phyloP scores from a whole-genome alignment of 2,329 filamentous ascomycete genomes.

The Penicillium sp. region DNA sequence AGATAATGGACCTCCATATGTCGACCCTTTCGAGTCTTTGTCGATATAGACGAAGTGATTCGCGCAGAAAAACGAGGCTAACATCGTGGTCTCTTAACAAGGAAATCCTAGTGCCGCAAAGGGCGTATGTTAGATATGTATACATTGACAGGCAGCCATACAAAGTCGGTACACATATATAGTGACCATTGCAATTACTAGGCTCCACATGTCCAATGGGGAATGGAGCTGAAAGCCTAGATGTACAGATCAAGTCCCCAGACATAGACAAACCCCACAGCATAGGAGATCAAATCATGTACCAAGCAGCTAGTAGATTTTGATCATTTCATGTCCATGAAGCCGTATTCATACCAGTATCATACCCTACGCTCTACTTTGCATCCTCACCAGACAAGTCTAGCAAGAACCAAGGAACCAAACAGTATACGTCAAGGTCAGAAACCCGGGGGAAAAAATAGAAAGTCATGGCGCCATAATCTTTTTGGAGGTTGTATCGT shows the following conservation, averaged over 20 bases:
- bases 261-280: not conserved
- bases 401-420: not conserved
- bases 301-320: no score
- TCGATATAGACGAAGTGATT: not conserved
- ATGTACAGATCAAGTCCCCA: not conserved
- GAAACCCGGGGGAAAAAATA: not conserved
- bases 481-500: slow-evolving; percentile 29
- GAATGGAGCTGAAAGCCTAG: not conserved
- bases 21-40: not conserved
- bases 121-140: not conserved
- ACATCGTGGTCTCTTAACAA: not conserved
- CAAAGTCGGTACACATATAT: not conserved
- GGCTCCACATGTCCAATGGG: not conserved
- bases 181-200: not conserved
- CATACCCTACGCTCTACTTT: not conserved
- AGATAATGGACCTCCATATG: not conserved
- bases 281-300: not conserved
- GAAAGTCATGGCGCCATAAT: slow-evolving; percentile 27
- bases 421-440: not conserved
- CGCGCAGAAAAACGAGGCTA: no score
- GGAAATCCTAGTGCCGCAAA: not conserved
- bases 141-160: not conserved
- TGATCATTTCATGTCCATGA: not conserved
- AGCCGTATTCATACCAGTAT: not conserved
- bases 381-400: not conserved